These are phyloP conservation scores for Zoysia japonica DNA, from an alignment of 176 grass and related monocot species.

Conservation along the genomic window DNA sequence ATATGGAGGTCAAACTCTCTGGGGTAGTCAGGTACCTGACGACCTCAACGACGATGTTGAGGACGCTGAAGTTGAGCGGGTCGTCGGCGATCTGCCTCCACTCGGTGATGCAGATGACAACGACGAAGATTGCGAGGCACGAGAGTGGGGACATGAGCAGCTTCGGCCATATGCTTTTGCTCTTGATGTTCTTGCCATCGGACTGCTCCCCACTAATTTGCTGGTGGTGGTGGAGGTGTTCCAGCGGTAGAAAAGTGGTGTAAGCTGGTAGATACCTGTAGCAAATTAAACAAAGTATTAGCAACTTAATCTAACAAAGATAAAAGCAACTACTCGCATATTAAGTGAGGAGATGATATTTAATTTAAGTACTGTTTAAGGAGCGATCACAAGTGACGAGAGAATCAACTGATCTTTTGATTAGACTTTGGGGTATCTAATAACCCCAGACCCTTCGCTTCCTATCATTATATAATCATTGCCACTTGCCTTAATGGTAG, in stretches of 20 bases:
- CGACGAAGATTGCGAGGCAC: conserved; percentile 50
- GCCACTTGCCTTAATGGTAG: neutral
- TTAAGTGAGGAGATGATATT: neutral
- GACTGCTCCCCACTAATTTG: neutral
- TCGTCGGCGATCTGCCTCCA: conserved; percentile 51
- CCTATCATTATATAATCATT: neutral
- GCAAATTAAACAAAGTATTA: neutral
- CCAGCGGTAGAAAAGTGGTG: conserved; percentile 44
- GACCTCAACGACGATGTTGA: conserved; percentile 66
- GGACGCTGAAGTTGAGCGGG: conserved; percentile 64
- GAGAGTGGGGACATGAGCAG: conserved; percentile 61
- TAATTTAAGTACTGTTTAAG: neutral
- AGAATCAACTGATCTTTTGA: neutral
- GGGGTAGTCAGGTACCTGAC: conserved; percentile 31
- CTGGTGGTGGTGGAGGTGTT: conserved; percentile 8
- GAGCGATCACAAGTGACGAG: neutral
- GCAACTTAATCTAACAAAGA: neutral
- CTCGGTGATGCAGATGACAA: conserved; percentile 72
- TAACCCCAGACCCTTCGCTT: neutral
- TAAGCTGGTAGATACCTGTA: conserved; percentile 74
- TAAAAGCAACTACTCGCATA: neutral
- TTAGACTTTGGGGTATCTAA: neutral
- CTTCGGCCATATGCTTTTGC: conserved; percentile 30
- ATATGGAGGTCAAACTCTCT: neutral
- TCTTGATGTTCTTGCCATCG: neutral